Conservation (phyloP, 371 early-diverging fungal genomes). For the Actinomortierella wolfii region DNA sequence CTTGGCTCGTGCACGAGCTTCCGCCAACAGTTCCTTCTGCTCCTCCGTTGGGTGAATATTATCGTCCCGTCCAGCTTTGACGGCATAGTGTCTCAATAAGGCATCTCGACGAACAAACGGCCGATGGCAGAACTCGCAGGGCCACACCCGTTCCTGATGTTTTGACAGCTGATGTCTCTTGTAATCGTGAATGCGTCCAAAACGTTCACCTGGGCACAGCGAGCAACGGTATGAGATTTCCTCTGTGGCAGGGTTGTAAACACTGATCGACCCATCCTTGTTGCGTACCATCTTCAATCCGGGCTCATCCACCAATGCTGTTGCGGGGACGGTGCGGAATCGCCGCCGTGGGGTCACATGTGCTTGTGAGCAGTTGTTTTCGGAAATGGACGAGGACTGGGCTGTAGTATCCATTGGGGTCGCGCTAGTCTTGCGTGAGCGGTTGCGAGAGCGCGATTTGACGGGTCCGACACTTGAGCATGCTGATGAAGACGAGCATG, state of each 20-base stretch:
- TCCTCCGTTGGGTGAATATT: slow-evolving; percentile 23
- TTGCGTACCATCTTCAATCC: no score
- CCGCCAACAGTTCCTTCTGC: slow-evolving; percentile 18
- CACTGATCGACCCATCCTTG: no score
- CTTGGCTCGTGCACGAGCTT: slow-evolving; percentile 28
- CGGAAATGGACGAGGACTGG: no score
- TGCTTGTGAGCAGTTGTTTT: no score
- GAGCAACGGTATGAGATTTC: slow-evolving; percentile 11
- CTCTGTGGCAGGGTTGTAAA: no score
- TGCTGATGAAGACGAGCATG: not conserved
- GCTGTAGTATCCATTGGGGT: not conserved
- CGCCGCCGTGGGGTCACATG: no score
- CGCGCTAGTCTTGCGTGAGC: no score
- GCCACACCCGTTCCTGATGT: slow-evolving; percentile 33
- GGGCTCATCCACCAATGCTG: no score
- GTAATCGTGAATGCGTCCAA: slow-evolving; percentile 32
- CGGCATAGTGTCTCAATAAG: slow-evolving; percentile 30
- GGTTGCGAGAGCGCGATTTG: no score
- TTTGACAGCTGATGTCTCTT: slow-evolving; percentile 39
- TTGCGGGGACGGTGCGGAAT: no score
- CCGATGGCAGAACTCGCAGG: slow-evolving; percentile 36
- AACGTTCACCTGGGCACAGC: slow-evolving; percentile 25
- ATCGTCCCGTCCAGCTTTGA: slow-evolving; percentile 28
- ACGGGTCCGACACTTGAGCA: no score
- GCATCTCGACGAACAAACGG: slow-evolving; percentile 41